phyloP scores from a whole-genome alignment of 495 filamentous ascomycete species.

The Talaromyces trachyspermus region DNA sequence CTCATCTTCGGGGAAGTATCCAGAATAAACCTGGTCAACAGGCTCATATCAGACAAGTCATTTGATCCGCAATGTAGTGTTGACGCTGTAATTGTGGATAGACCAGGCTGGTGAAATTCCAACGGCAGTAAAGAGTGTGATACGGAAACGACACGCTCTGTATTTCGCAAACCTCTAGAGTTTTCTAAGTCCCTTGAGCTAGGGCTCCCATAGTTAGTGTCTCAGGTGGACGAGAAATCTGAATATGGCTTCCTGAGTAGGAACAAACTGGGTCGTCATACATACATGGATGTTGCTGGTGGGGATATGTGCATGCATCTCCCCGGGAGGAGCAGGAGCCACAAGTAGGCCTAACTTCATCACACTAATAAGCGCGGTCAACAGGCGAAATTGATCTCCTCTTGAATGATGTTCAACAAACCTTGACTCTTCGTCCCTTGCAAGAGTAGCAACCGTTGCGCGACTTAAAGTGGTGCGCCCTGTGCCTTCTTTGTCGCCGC shows the following conservation, averaged over 20 bases:
- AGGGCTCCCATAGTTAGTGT: too few relatives aligned
- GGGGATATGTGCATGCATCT: conserved; percentile 15
- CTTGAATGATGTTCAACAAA: conserved; percentile 1
- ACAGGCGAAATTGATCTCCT: not conserved
- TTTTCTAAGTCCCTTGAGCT: too few relatives aligned
- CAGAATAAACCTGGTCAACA: conserved; percentile 16
- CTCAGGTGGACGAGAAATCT: too few relatives aligned
- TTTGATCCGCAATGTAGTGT: not conserved
- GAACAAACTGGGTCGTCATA: too few relatives aligned
- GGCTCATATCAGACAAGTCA: conserved; percentile 19
- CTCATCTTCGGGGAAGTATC: conserved; percentile 18
- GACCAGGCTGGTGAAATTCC: not conserved
- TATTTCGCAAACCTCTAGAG: not conserved
- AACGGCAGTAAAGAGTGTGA: too few relatives aligned
- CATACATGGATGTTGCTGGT: too few relatives aligned
- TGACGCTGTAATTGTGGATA: not conserved
- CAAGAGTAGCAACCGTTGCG: conserved; percentile 20
- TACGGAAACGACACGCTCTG: not conserved
- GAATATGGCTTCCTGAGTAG: too few relatives aligned
- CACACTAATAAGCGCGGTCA: conserved; percentile 17
- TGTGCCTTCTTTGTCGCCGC: too few relatives aligned
- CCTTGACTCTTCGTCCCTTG: conserved; percentile 21
- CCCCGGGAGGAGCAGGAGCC: conserved; percentile 14
- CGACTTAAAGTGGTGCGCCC: conserved; percentile 17
- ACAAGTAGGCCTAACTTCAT: conserved; percentile 19